Evolutionary conservation across 2,329 filamentous ascomycete species (phyloP).

Genomic region (Colletotrichum limetticola): DNA sequence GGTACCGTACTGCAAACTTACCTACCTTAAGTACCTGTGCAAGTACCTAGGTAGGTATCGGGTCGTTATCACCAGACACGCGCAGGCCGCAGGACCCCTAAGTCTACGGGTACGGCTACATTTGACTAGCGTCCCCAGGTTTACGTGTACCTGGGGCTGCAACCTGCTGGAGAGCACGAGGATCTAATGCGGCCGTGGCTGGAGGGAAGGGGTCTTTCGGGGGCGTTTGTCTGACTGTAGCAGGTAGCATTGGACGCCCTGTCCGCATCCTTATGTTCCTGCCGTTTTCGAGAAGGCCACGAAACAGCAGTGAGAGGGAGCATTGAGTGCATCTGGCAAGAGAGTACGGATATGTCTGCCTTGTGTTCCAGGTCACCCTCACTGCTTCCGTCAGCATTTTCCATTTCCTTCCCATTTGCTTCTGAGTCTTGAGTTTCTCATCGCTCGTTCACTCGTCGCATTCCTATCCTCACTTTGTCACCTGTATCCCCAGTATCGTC

Average conservation of each 20-base stretch:
- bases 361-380: not conserved
- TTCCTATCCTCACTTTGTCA: not conserved
- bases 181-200: not conserved
- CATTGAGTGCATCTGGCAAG: not conserved
- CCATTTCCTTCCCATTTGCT: not conserved
- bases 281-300: conserved; percentile 34
- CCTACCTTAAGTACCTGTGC: too few relatives aligned
- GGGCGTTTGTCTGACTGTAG: not conserved
- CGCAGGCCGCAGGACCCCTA: not conserved
- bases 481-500: too few relatives aligned
- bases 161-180: not conserved
- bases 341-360: not conserved
- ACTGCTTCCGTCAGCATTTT: not conserved
- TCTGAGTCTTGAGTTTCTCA: not conserved
- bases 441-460: not conserved
- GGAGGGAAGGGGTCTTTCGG: not conserved
- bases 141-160: not conserved
- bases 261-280: conserved; percentile 11
- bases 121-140: not conserved
- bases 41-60: not conserved
- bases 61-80: not conserved
- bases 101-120: not conserved
- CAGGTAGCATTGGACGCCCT: conserved; percentile 2
- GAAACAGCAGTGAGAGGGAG: conserved; percentile 20
- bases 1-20: not conserved